Evolutionary conservation across 805 yeast genomes (phyloP).

Genomic region (Candida saitoana): DNA sequence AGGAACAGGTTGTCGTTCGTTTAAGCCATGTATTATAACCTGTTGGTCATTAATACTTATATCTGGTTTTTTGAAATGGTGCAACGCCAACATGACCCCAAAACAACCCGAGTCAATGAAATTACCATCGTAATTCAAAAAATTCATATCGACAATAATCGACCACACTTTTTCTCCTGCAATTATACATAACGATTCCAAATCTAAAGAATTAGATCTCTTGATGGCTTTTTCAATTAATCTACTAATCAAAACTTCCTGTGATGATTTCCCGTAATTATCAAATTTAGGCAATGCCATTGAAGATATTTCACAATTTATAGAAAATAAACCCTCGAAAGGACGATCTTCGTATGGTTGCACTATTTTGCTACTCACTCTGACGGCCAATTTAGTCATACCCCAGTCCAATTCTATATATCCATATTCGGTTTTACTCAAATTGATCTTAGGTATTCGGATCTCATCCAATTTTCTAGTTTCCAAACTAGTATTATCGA

Average conservation of each 20-base stretch:
- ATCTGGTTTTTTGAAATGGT: slow-evolving; percentile 83
- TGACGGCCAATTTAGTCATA: slow-evolving; percentile 60
- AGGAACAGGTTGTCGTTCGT: slow-evolving; percentile 84
- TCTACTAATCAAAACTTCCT: slow-evolving; percentile 76
- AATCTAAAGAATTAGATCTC: slow-evolving; percentile 84
- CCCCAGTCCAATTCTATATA: slow-evolving; percentile 78
- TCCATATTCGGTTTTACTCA: slow-evolving; percentile 71
- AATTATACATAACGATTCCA: slow-evolving; percentile 83
- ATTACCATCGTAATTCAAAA: slow-evolving; percentile 88
- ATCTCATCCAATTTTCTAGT: slow-evolving; percentile 54
- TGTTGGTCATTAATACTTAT: slow-evolving; percentile 49
- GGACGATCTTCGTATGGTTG: slow-evolving; percentile 89
- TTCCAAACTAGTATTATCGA: slow-evolving; percentile 45
- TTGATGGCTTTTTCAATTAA: slow-evolving; percentile 88
- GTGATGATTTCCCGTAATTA: slow-evolving; percentile 65
- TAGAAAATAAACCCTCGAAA: slow-evolving; percentile 83
- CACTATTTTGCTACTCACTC: slow-evolving; percentile 70
- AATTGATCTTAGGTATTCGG: slow-evolving; percentile 58
- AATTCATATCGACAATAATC: slow-evolving; percentile 84
- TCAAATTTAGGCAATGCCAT: slow-evolving; percentile 89
- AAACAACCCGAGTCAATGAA: slow-evolving; percentile 85
- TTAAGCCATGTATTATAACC: slow-evolving; percentile 61
- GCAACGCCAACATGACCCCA: slow-evolving; percentile 82
- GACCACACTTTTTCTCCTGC: slow-evolving; percentile 93
- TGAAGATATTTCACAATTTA: slow-evolving; percentile 81